Conservation (phyloP, 192 early-diverging fungal species). For the Coemansia sp. region DNA sequence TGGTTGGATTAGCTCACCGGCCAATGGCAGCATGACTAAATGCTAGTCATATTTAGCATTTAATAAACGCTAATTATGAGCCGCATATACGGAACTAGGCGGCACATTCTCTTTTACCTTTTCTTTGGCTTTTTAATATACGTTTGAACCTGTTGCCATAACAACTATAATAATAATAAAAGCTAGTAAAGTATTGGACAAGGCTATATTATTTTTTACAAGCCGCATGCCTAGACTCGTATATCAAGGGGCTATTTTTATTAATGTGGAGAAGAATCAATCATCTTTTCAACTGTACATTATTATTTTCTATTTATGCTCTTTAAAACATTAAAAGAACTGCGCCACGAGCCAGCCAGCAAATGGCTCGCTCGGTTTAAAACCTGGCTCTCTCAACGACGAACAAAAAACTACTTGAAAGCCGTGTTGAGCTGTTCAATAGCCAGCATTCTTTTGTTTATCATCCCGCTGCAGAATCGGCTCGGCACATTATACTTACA, state of each 20-base stretch:
- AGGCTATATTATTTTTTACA: too few species aligned
- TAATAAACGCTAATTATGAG: too few species aligned
- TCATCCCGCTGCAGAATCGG: slow-evolving; percentile 13
- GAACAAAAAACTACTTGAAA: slow-evolving; percentile 37
- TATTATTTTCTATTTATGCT: neutral
- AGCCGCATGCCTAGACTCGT: too few species aligned
- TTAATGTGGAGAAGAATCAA: neutral
- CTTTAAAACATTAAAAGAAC: neutral
- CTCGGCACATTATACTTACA: slow-evolving; percentile 37
- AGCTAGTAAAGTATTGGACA: too few species aligned
- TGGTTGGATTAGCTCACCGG: too few species aligned
- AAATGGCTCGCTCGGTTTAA: neutral
- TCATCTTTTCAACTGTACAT: neutral
- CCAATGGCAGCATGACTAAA: too few species aligned
- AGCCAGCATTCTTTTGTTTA: slow-evolving; percentile 30
- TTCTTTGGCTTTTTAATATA: too few species aligned
- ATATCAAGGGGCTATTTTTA: neutral
- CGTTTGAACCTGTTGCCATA: too few species aligned
- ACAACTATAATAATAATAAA: too few species aligned
- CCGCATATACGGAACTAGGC: too few species aligned
- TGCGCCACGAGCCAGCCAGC: neutral
- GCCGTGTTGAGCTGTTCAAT: slow-evolving; percentile 32
- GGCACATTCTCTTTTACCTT: too few species aligned
- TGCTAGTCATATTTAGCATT: too few species aligned
- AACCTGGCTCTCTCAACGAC: slow-evolving; percentile 20